phyloP scores from a whole-genome alignment of 2,329 filamentous ascomycete genomes.

The Leptographium wingfieldii region DNA sequence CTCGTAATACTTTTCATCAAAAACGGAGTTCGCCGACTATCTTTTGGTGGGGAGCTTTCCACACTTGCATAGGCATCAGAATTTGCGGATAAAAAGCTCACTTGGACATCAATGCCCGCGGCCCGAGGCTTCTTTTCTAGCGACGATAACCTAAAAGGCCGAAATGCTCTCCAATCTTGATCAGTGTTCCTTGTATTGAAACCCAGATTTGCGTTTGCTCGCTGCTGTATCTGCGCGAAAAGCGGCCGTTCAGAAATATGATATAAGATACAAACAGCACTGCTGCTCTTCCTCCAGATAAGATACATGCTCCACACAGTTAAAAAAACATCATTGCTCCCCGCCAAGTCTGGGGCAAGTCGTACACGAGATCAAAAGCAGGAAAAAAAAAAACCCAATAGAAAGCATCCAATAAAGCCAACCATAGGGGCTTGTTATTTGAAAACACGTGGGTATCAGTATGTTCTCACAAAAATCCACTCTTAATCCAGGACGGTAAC shows the following conservation, averaged over 20 bases:
- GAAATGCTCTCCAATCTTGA: neutral
- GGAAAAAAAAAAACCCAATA: neutral
- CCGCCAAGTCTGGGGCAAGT: neutral
- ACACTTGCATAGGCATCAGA: neutral
- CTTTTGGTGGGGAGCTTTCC: neutral
- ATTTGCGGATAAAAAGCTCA: no score
- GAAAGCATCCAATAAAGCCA: neutral
- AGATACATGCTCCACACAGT: neutral
- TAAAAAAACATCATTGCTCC: neutral
- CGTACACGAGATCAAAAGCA: neutral
- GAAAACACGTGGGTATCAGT: conserved; percentile 1
- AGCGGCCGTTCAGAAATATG: neutral
- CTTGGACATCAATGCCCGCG: no score
- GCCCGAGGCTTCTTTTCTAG: no score
- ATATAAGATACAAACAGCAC: neutral
- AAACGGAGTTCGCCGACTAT: neutral
- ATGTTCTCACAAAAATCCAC: neutral
- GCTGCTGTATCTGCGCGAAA: neutral
- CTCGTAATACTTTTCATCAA: neutral
- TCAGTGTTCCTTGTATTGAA: neutral
- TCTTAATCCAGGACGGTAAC: neutral
- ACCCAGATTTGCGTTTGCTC: neutral
- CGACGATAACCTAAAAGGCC: no score
- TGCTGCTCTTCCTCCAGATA: neutral
- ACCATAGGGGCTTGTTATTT: neutral